Evolutionary conservation across 2,329 filamentous ascomycete species (phyloP), one percentile per base, ranked within the genome.

Genomic region (Acephala macrosclerotiorum): DNA sequence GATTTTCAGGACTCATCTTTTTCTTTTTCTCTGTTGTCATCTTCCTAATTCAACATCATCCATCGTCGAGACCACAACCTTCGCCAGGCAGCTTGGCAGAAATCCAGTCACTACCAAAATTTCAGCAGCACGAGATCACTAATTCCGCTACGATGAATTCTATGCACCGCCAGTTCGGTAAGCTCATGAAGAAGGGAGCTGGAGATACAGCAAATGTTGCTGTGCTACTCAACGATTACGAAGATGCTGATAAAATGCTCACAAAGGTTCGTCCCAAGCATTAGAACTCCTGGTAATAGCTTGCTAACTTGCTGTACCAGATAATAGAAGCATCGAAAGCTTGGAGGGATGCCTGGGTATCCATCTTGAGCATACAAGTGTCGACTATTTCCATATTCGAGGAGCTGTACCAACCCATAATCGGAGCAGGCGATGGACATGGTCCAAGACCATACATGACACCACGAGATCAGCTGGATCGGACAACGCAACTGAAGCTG

Each of bases 261-360:
- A 84, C 86, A 70, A 89, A 88, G 83, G 92, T 93, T 81, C 65
- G 80, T 73, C 65, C 26, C 25, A 14, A 20, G 6, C 2, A 25
- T 40, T 58, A 11, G 53, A 29, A n/a, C 33, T 42, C 20, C 53
- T 45, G 25, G 29, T 58, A 25, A 33, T 14, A 59, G 55, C 36
- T 29, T 56, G 60, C 66, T 72, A 47, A 72, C 65, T 65, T 55
- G 67, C 11, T 51, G 47, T 20, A 61, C 26, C 71, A 95, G 91
- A 87, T 96, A 72, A 87, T 94, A 71, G 90, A 93, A 70, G 89
- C 90, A 68, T 87, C 90, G 42, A 91, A 89, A 77, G 83, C 88
- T 75, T 96, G 92, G 89, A 88, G 90, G 74, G 91, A 95, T 74
- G 85, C 90, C 12, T 96, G 93, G 93, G 84, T 89, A 7, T 85